Conservation (phyloP, 2,329 filamentous ascomycete species). For the Emmonsiellopsis sp. region DNA sequence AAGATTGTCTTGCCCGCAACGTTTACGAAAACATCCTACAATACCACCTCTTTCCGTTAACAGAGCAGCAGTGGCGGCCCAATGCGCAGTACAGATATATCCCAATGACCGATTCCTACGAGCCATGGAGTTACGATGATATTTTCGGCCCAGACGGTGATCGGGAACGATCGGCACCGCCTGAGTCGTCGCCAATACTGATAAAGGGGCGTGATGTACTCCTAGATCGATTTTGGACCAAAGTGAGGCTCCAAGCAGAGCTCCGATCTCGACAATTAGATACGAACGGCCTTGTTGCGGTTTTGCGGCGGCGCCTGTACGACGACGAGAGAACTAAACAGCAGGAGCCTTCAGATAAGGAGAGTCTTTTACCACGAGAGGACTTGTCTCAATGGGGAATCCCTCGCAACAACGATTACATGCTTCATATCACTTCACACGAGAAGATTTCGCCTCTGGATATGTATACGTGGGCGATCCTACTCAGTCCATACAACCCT, state of each 20-base stretch:
- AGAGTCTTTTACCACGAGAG: conserved; percentile 16
- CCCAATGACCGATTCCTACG: not conserved
- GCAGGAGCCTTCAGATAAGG: conserved; percentile 1
- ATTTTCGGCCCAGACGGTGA: conserved; percentile 10
- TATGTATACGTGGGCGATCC: conserved; percentile 28
- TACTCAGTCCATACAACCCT: conserved; percentile 27
- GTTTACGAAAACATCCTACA: conserved; percentile 24
- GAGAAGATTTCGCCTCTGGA: conserved; percentile 18
- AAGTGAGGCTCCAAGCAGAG: conserved; percentile 5
- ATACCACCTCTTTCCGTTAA: conserved; percentile 13
- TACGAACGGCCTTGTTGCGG: conserved; percentile 1
- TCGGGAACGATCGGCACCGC: not conserved
- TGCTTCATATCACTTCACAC: conserved; percentile 11
- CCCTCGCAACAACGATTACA: conserved; percentile 8
- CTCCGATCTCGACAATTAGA: not conserved
- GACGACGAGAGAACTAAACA: conserved; percentile 12
- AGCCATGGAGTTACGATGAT: conserved; percentile 10
- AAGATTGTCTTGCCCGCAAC: conserved; percentile 17
- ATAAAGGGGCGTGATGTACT: conserved; percentile 11
- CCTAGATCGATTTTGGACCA: conserved; percentile 12
- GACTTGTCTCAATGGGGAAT: conserved; percentile 21
- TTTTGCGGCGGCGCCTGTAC: conserved; percentile 16
- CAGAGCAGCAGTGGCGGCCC: conserved; percentile 8
- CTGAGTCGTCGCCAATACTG: not conserved
- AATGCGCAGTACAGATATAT: conserved; percentile 1